phyloP scores from a whole-genome alignment of 495 filamentous ascomycete species.

The Haplographium delicatum region DNA sequence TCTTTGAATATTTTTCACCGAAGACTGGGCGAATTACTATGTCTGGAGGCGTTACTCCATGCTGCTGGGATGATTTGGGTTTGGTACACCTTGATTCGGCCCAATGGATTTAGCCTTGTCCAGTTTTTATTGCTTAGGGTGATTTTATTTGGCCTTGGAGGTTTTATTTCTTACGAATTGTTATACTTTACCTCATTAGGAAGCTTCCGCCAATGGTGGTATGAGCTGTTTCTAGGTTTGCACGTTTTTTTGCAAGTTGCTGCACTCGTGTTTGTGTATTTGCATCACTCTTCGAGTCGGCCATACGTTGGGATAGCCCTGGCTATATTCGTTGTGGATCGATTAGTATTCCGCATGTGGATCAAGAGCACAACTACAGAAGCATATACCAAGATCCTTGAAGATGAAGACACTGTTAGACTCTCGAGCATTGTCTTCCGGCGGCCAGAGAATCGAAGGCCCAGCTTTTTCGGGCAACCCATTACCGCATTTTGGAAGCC shows the following conservation, averaged over 20 bases:
- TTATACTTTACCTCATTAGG: constrained; percentile 47
- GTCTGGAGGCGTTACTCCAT: constrained; percentile 40
- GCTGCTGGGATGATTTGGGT: constrained; percentile 38
- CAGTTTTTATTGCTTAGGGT: constrained; percentile 33
- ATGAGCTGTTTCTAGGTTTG: constrained; percentile 52
- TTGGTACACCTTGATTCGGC: constrained; percentile 41
- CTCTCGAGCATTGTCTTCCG: constrained; percentile 34
- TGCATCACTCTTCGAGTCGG: constrained; percentile 40
- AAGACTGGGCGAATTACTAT: constrained; percentile 44
- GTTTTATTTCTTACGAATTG: constrained; percentile 45
- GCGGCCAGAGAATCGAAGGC: not conserved
- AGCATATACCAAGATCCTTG: constrained; percentile 42
- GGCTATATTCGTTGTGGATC: constrained; percentile 52
- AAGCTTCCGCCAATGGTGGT: constrained; percentile 45
- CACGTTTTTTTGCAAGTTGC: constrained; percentile 50
- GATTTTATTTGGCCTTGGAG: constrained; percentile 40
- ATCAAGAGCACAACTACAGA: constrained; percentile 37
- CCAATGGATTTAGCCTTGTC: constrained; percentile 29
- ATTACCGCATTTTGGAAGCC: constrained; percentile 48
- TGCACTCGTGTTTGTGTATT: constrained; percentile 47
- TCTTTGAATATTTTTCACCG: constrained; percentile 58
- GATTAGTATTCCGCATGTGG: constrained; percentile 48
- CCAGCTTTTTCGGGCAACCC: constrained; percentile 23
- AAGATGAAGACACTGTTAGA: constrained; percentile 45
- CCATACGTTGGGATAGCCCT: constrained; percentile 39